phyloP scores from a whole-genome alignment of 2,329 filamentous ascomycete genomes.

The Aspergillus fumigatiaffinis region DNA sequence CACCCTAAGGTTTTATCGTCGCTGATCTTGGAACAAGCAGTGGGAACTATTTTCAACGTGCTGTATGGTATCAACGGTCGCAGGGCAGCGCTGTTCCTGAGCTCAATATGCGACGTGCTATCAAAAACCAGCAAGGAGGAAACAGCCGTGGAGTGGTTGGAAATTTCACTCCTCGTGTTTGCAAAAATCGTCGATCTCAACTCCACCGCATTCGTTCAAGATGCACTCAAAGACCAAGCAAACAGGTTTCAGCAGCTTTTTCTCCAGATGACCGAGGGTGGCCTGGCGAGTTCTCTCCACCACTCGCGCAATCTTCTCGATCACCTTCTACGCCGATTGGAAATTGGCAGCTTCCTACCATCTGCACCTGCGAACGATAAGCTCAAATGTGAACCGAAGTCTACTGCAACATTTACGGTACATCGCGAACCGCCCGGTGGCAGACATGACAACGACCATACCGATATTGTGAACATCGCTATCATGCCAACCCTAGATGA shows the following conservation, averaged over 20 bases:
- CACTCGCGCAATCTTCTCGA: constrained; percentile 15
- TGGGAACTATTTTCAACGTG: constrained; percentile 44
- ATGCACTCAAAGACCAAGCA: constrained; percentile 17
- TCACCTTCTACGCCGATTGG: constrained; percentile 16
- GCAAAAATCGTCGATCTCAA: constrained; percentile 34
- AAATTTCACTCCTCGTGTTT: constrained; percentile 22
- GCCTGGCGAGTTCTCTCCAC: constrained; percentile 8
- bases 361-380: not conserved
- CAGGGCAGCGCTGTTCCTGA: constrained; percentile 35
- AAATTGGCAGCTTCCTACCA: constrained; percentile 16
- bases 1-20: constrained; percentile 41
- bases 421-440: constrained; percentile 20
- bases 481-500: constrained; percentile 37
- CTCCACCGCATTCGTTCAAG: constrained; percentile 32
- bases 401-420: constrained; percentile 9
- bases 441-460: constrained; percentile 37
- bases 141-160: constrained; percentile 9
- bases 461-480: constrained; percentile 28
- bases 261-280: constrained; percentile 5
- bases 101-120: constrained; percentile 21
- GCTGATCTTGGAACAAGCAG: constrained; percentile 38
- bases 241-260: constrained; percentile 15
- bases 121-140: not conserved
- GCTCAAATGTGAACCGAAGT: not conserved
- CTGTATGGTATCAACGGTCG: constrained; percentile 41